phyloP scores from a whole-genome alignment of 208 protist species.

The Naegleria fowleri region DNA sequence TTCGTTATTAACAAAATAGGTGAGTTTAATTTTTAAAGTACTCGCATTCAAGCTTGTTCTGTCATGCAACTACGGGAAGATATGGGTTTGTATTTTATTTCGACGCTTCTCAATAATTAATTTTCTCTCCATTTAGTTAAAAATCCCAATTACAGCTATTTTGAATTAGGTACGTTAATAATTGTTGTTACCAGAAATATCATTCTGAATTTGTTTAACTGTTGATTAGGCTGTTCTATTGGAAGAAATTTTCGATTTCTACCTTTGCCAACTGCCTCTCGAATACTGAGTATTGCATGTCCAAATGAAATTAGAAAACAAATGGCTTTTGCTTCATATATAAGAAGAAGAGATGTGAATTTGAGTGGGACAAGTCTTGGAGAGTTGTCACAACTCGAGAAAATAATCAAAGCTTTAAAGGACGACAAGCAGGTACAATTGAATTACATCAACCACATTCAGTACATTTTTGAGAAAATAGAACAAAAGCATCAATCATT shows the following conservation, averaged over 20 bases:
- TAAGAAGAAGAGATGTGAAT: neutral
- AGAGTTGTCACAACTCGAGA: neutral
- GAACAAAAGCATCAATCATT: neutral
- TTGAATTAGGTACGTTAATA: too few relatives aligned
- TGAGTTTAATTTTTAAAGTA: too few relatives aligned
- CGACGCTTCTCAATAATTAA: too few relatives aligned
- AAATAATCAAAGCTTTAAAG: neutral
- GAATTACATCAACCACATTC: neutral
- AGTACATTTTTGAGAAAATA: slow-evolving; percentile 24
- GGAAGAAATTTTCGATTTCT: slow-evolving; percentile 12
- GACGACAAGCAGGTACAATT: neutral
- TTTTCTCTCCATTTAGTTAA: too few relatives aligned
- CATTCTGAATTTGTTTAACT: too few relatives aligned
- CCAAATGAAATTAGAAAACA: slow-evolving; percentile 14
- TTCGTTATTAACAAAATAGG: slow-evolving; percentile 26
- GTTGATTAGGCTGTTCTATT: neutral
- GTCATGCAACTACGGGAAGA: too few relatives aligned
- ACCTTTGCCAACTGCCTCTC: neutral
- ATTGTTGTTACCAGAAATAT: too few relatives aligned
- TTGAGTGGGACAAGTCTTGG: neutral
- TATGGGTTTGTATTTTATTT: too few relatives aligned
- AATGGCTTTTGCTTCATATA: neutral
- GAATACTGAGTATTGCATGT: neutral
- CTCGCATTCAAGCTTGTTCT: too few relatives aligned
- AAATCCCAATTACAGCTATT: neutral